Percentiles rank a stretch among this genome's conserved stretches.
phyloP scores from a whole-genome alignment of 495 filamentous ascomycete genomes.

The Podospora sp. region DNA sequence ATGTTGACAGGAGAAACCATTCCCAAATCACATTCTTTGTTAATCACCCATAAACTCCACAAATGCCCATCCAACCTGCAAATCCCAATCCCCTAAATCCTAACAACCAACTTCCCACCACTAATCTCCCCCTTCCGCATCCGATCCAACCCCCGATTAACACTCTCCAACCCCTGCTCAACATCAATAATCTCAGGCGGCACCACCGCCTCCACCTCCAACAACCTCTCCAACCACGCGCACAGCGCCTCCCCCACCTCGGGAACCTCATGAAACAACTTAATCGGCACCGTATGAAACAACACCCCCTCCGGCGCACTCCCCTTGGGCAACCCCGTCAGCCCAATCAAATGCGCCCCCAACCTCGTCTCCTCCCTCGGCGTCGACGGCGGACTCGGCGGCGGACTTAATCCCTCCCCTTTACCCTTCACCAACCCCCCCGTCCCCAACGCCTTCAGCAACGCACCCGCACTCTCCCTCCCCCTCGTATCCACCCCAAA shows the following conservation, averaged over 20 bases:
- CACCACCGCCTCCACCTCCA: constrained; percentile 49
- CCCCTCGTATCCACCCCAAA: constrained; percentile 68
- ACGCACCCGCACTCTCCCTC: constrained; percentile 55
- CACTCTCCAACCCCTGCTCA: constrained; percentile 59
- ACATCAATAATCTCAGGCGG: constrained; percentile 62
- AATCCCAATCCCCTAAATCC: constrained; percentile 14
- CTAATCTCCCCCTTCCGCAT: constrained; percentile 59
- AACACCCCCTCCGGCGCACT: constrained; percentile 42
- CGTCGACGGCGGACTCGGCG: constrained; percentile 30
- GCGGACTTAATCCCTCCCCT: constrained; percentile 1
- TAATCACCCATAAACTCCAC: too few relatives aligned
- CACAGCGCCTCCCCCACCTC: constrained; percentile 59
- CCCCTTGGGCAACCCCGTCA: constrained; percentile 63
- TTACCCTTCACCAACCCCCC: constrained; percentile 13
- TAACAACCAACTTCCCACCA: constrained; percentile 62
- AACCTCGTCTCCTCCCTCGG: constrained; percentile 31
- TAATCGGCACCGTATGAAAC: constrained; percentile 66
- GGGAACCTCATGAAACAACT: constrained; percentile 65
- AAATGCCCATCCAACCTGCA: too few relatives aligned
- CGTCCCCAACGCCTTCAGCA: constrained; percentile 49
- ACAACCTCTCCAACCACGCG: constrained; percentile 61
- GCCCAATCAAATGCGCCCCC: constrained; percentile 58
- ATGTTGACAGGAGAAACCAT: too few relatives aligned
- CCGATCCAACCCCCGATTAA: constrained; percentile 64
- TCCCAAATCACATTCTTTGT: too few relatives aligned